Percentiles rank a stretch among this genome's conserved stretches.
Conservation (phyloP, 1,284 basidiomycete genomes). For the Bondarzewia mesenterica region DNA sequence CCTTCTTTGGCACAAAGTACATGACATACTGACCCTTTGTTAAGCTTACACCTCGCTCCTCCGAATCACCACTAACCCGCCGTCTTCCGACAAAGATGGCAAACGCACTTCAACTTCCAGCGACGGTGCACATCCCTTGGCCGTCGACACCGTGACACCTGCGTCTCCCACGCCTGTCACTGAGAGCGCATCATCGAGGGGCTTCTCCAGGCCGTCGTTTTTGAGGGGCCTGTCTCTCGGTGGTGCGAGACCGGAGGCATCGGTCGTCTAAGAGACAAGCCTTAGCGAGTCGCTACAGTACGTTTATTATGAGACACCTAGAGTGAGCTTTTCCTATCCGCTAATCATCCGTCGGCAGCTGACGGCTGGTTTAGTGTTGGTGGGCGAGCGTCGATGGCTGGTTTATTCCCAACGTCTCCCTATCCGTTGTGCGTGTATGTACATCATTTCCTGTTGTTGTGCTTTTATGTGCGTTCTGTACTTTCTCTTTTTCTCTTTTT, state of each 20-base stretch:
- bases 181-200: background rate
- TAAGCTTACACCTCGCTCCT: slow-evolving; percentile 82
- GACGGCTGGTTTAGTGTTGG: too few species aligned
- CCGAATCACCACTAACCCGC: slow-evolving; percentile 70
- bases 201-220: background rate
- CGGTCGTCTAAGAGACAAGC: background rate
- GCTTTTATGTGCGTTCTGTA: too few species aligned
- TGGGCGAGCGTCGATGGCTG: too few species aligned
- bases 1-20: background rate
- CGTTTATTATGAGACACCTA: background rate
- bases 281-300: background rate
- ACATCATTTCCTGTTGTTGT: too few species aligned
- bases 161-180: background rate
- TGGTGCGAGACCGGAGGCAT: background rate
- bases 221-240: background rate
- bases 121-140: background rate
- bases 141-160: background rate
- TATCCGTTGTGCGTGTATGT: too few species aligned
- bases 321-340: too few species aligned
- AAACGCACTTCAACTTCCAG: slow-evolving; percentile 25
- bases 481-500: too few species aligned
- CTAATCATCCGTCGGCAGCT: too few species aligned
- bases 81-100: slow-evolving; percentile 25
- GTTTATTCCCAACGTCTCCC: too few species aligned
- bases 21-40: background rate